Evolutionary conservation across 1,284 basidiomycete species (phyloP).

Genomic region (Melampsora americana): DNA sequence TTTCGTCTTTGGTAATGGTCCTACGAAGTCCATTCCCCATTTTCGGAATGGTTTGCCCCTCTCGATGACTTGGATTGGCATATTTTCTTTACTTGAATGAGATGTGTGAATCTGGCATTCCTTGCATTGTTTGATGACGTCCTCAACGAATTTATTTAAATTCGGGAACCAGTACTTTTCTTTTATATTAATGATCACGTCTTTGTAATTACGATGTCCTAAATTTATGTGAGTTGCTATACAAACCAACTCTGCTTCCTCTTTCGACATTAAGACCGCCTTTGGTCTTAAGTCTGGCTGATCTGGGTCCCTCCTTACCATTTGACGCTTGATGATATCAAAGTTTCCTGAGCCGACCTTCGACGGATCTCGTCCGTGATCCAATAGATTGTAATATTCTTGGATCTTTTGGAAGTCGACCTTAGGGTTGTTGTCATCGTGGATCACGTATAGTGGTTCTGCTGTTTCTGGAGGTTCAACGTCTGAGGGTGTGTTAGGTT

Average conservation of each 20-base stretch:
- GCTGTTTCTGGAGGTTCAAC: conserved; percentile 1
- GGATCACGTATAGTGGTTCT: background rate
- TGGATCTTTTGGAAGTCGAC: too few species aligned
- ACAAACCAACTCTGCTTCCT: too few species aligned
- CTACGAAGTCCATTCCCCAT: conserved; percentile 9
- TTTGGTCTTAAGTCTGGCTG: too few species aligned
- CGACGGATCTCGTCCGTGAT: too few species aligned
- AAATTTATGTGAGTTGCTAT: background rate
- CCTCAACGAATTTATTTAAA: background rate
- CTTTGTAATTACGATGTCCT: background rate
- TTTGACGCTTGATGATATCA: too few species aligned
- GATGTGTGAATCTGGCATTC: background rate
- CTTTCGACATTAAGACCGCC: too few species aligned
- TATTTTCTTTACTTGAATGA: background rate
- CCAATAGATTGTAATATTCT: too few species aligned
- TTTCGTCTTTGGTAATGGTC: background rate
- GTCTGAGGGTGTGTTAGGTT: conserved; percentile 2
- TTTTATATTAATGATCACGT: background rate
- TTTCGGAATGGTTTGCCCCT: background rate
- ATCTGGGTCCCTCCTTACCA: too few species aligned
- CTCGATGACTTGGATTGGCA: conserved; percentile 1
- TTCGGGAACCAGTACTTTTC: background rate
- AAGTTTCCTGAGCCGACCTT: too few species aligned
- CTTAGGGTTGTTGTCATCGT: too few species aligned
- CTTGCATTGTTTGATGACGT: background rate